Percentiles rank a stretch among this genome's conserved stretches.
These are phyloP conservation scores for Lactarius hengduanensis DNA, from an alignment of 768 basidiomycete genomes.

Conservation along the genomic window DNA sequence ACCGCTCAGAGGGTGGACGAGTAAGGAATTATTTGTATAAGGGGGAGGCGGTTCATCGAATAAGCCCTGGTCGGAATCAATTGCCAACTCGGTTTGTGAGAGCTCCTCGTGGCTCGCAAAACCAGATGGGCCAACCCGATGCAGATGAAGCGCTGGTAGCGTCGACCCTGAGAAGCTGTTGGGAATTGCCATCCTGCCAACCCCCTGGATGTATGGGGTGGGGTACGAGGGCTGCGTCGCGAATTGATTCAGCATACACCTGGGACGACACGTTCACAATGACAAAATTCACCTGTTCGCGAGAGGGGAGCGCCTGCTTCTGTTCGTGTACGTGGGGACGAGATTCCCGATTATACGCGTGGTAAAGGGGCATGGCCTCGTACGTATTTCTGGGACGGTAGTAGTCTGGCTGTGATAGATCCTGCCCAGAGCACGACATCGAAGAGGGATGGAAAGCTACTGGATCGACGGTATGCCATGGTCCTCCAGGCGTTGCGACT, in stretches of 20 bases:
- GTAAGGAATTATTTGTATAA: slow-evolving; percentile 7
- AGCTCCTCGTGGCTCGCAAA: slow-evolving; percentile 2
- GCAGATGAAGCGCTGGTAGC: slow-evolving; percentile 6
- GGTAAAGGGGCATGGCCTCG: slow-evolving; percentile 4
- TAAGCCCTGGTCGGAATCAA: background rate
- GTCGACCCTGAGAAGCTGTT: background rate
- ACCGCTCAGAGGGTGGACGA: slow-evolving; percentile 7
- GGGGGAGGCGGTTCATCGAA: slow-evolving; percentile 25
- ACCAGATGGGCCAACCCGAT: background rate
- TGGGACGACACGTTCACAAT: background rate
- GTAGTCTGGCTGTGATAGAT: slow-evolving; percentile 1
- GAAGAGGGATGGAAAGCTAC: slow-evolving; percentile 9
- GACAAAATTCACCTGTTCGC: slow-evolving; percentile 8
- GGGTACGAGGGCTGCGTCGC: slow-evolving; percentile 3
- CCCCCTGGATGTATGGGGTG: slow-evolving; percentile 9
- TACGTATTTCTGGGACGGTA: background rate
- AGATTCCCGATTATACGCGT: background rate
- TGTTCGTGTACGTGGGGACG: slow-evolving; percentile 1
- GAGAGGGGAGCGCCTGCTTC: background rate
- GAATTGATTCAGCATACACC: slow-evolving; percentile 3
- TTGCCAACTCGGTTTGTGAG: background rate
- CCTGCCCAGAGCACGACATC: slow-evolving; percentile 5
- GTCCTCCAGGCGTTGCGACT: background rate
- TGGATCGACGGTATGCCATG: slow-evolving; percentile 17
- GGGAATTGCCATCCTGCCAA: slow-evolving; percentile 13